A percentile compares a stretch with the other conserved stretches of the same genome.
phyloP scores from a whole-genome alignment of 2,329 filamentous ascomycete genomes.

The Colletotrichum sp. region DNA sequence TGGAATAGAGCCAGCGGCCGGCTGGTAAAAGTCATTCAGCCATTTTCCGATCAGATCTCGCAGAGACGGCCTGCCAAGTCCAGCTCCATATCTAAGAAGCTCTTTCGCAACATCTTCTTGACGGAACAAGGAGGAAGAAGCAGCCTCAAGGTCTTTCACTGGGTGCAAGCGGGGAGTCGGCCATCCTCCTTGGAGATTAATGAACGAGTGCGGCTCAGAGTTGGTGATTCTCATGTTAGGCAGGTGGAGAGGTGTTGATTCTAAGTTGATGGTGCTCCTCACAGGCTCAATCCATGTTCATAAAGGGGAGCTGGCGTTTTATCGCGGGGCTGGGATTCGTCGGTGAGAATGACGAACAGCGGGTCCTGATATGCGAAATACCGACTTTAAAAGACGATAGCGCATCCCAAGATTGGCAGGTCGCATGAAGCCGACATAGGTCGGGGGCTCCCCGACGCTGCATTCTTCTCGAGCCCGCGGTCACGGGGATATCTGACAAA shows the following conservation, averaged over 20 bases:
- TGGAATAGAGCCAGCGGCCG: constrained; percentile 28
- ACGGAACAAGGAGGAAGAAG: background rate
- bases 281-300: background rate
- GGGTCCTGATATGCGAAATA: background rate
- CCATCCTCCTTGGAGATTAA: background rate
- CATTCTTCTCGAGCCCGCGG: background rate
- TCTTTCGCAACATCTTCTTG: background rate
- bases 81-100: background rate
- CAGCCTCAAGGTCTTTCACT: background rate
- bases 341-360: background rate
- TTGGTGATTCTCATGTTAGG: background rate
- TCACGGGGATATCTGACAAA: background rate
- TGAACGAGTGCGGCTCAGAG: background rate
- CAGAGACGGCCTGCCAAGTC: background rate
- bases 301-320: background rate
- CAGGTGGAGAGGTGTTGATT: background rate
- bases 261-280: background rate
- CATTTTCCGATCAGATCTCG: constrained; percentile 62
- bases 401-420: background rate
- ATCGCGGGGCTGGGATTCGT: background rate
- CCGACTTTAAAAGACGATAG: background rate
- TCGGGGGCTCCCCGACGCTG: background rate
- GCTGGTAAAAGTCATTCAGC: constrained; percentile 67
- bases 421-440: background rate
- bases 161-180: background rate